Evolutionary conservation across 2,329 filamentous ascomycete species (phyloP), one percentile per base, ranked within the genome.

Genomic region (Pseudogymnoascus sp.): DNA sequence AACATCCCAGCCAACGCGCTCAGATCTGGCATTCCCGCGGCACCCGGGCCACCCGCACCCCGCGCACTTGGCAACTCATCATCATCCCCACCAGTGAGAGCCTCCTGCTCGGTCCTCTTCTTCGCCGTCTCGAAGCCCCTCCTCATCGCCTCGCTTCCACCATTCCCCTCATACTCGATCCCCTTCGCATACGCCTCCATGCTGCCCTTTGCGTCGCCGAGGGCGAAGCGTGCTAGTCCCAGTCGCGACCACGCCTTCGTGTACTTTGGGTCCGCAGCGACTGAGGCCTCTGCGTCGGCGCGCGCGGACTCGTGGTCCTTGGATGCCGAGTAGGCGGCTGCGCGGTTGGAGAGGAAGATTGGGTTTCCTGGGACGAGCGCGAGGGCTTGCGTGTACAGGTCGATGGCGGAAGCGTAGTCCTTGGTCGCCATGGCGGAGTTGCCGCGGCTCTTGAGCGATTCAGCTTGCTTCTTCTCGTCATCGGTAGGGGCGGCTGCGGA

Each of bases 161-260:
- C 94, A 72, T 87, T 94, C 60, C 94, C 93, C 77, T 99, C 94
- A 67, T 91, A 84, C 74, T 96, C 90, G 72, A 99, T 97, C 61
- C 94, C 94, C 74, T 90, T 85, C 76, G 88, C 80, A 78, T 99
- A 99, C 16, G 94, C 94, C 70, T 97, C 92, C 88, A 97, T 96
- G 66, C 90, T 88, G 59, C 91, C 94, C 77, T 88, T 87, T 63
- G 91, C 88, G 72, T 99, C 93, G 35, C 92, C 93, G 60, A 97
- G 84, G 14, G 93, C 93, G 76, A 93, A 99, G 65, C 89, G 85
- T 45, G 94, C 94, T 39, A 97, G 86, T 19, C 94, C 94, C 19
- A 99, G 83, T 65, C 94, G 85, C 69, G 90, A 94, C 94, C 94
- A 99, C 14, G 92, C 94, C 80, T 99, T 97, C 68, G 92, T 96